Base-by-base conservation (phyloP, 2,329 filamentous ascomycete genomes). In the Arthrobotrys musiformis region DNA sequence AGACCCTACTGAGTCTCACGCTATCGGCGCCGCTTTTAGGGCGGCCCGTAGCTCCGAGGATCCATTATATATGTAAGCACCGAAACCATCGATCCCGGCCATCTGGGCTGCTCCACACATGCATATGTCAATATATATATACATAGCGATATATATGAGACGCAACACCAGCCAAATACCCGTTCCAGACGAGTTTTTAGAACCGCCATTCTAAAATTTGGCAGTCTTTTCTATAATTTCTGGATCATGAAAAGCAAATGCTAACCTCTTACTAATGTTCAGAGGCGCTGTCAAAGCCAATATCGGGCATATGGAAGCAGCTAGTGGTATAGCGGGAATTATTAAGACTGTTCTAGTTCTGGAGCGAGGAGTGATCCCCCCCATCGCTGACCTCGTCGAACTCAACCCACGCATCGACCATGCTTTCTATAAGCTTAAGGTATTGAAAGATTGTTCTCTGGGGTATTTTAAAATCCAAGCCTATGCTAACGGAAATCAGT, bases 281-380 rank as follows among this genome's bases (percentile, higher is more conserved):
- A 73, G 89, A 1, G 87, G 87, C 2, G 88, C 86, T 0, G 79
- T 88, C 62, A 89, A 88, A 79, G 85, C 87, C 0, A 88, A 88
- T 63, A 85, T 88, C 35, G 87, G 87, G 2, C 87, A 88, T 79
- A 82, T 87, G 0, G 87, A 88, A 79, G 87, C 86, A 2, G 85
- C 86, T 8, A 86, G 86, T 3, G 87, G 87, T 1, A 83, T 88
- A 5, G 86, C 87, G 1, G 86, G 87, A 79, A 52, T 88, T 6
- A 87, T 89, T 81, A 89, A 88, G 80, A 84, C 84, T 1, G 82
- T 88, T 2, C 82, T 89, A 2, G 82, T 84, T 8, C 80, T 88
- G 0, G 86, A 89, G 78, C 84, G 85, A 26, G 86, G 86, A 13
- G 82, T 84, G 52, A 88, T 89, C 8, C 81, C 79, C 0, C 79